Conservation (phyloP, 305 asterid species). For the Lippia alba region DNA sequence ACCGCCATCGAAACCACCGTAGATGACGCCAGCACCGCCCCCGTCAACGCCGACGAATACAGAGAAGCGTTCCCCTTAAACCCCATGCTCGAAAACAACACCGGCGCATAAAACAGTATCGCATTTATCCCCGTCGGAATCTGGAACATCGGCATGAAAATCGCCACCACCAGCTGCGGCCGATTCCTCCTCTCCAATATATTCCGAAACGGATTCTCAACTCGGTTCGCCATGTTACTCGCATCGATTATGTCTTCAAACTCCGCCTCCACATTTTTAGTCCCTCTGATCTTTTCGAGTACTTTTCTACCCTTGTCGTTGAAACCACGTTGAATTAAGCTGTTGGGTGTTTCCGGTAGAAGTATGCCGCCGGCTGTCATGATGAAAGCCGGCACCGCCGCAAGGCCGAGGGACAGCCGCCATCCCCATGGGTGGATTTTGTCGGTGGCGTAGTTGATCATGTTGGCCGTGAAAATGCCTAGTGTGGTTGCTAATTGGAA, state of each 20-base stretch:
- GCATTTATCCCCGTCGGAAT: constrained; percentile 93
- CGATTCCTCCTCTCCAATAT: constrained; percentile 69
- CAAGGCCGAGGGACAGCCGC: constrained; percentile 93
- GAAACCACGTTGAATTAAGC: constrained; percentile 73
- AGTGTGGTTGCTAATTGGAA: constrained; percentile 91
- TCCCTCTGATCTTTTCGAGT: constrained; percentile 78
- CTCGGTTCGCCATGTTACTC: constrained; percentile 71
- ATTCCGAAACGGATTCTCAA: constrained; percentile 82
- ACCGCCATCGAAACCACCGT: constrained; percentile 77
- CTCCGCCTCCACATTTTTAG: constrained; percentile 75
- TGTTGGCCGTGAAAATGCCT: constrained; percentile 93
- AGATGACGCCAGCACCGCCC: constrained; percentile 84
- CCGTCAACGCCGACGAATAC: constrained; percentile 88
- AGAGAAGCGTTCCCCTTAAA: constrained; percentile 71
- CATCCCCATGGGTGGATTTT: constrained; percentile 93
- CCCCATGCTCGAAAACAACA: constrained; percentile 85
- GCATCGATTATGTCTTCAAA: constrained; percentile 83
- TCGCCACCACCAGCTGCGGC: constrained; percentile 84
- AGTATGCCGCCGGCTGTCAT: constrained; percentile 86
- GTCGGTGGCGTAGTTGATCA: constrained; percentile 83
- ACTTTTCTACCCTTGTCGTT: constrained; percentile 56
- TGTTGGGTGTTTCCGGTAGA: constrained; percentile 95
- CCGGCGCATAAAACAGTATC: constrained; percentile 90
- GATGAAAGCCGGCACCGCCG: constrained; percentile 72
- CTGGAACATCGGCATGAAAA: constrained; percentile 86